Percentiles rank a stretch among this genome's conserved stretches.
Conservation (phyloP, 2,329 filamentous ascomycete species). For the Botryosphaeria dothidea region DNA sequence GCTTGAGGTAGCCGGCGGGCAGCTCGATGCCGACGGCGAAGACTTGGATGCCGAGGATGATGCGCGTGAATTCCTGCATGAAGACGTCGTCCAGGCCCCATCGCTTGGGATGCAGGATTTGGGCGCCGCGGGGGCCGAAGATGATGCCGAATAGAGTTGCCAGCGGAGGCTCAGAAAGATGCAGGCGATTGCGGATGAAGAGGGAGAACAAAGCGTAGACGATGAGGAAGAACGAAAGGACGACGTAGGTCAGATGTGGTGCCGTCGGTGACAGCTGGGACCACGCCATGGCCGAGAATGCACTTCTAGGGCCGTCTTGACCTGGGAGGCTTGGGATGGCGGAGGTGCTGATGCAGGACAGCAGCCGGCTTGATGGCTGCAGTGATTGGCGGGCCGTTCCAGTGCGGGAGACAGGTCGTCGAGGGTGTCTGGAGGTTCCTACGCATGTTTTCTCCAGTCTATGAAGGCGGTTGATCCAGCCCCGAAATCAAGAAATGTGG, state of each 20-base stretch:
- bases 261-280: conserved; percentile 49
- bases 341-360: neutral
- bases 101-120: conserved; percentile 40
- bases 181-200: conserved; percentile 49
- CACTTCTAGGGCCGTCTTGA: neutral
- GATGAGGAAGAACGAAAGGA: conserved; percentile 48
- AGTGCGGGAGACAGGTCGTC: no score
- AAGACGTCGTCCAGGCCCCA: conserved; percentile 47
- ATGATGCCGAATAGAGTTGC: conserved; percentile 49
- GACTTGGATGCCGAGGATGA: conserved; percentile 48
- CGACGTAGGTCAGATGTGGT: conserved; percentile 47
- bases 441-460: no score
- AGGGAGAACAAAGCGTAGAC: conserved; percentile 48
- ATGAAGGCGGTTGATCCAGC: no score
- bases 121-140: conserved; percentile 43
- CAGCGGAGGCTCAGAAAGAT: conserved; percentile 51
- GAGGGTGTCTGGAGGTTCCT: no score
- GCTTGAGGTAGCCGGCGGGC: conserved; percentile 46
- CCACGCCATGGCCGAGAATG: conserved; percentile 38
- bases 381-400: no score
- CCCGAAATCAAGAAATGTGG: neutral
- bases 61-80: conserved; percentile 44
- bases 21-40: conserved; percentile 41
- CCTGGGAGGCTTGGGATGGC: neutral
- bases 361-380: no score